Evolutionary conservation across 495 filamentous ascomycete species (phyloP).

Genomic region (Penicillium parvum): DNA sequence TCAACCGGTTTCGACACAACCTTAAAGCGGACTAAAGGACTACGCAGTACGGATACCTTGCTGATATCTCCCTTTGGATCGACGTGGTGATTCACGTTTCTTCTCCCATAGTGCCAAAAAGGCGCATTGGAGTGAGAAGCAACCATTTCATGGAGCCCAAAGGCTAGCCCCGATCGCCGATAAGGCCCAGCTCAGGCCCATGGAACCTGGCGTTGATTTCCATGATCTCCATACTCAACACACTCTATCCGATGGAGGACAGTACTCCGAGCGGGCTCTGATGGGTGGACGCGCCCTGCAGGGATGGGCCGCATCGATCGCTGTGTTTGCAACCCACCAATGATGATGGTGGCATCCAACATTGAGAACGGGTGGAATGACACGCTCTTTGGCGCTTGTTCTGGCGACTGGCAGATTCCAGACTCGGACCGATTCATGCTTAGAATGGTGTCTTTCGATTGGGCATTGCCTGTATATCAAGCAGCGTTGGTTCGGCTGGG

Average conservation of each 20-base stretch:
- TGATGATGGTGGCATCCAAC: neutral
- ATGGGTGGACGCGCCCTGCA: neutral
- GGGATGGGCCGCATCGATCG: constrained; percentile 1
- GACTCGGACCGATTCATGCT: neutral
- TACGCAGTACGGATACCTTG: neutral
- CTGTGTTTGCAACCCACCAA: constrained; percentile 1
- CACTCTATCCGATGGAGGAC: constrained; percentile 9
- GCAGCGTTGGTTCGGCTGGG: too few relatives aligned
- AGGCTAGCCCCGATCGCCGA: neutral
- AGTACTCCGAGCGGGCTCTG: constrained; percentile 9
- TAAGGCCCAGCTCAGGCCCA: constrained; percentile 1
- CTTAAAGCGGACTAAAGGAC: neutral
- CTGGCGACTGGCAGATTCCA: neutral
- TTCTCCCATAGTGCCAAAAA: too few relatives aligned
- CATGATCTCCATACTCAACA: constrained; percentile 1
- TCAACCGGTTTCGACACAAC: constrained; percentile 6
- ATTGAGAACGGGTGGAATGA: constrained; percentile 2
- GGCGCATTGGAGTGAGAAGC: neutral
- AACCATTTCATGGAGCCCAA: neutral
- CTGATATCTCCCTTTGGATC: too few relatives aligned
- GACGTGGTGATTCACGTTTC: too few relatives aligned
- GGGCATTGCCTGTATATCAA: too few relatives aligned
- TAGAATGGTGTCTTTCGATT: too few relatives aligned
- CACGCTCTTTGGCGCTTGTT: neutral
- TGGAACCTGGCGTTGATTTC: neutral